A percentile compares a stretch with the other conserved stretches of the same genome.
phyloP scores from a whole-genome alignment of 768 basidiomycete genomes.

The Agrocybe pediades region DNA sequence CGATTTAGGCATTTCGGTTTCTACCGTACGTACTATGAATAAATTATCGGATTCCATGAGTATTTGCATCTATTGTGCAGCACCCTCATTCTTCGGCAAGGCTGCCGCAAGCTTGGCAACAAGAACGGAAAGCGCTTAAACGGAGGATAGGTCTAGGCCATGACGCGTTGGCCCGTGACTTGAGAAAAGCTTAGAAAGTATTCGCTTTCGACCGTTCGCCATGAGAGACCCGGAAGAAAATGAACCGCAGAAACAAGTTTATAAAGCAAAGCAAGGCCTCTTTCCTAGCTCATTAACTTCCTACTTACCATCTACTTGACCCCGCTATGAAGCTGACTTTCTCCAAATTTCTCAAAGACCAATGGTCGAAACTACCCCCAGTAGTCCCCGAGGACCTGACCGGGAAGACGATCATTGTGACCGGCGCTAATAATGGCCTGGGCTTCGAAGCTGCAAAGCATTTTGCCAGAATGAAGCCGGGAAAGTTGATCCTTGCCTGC shows the following conservation, averaged over 20 bases:
- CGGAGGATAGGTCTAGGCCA: no score
- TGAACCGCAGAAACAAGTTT: background rate
- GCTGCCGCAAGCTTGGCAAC: no score
- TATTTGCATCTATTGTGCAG: no score
- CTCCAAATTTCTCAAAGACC: background rate
- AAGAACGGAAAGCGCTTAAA: no score
- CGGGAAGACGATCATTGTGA: constrained; percentile 50
- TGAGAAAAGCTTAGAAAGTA: no score
- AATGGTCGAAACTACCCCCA: constrained; percentile 16
- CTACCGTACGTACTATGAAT: no score
- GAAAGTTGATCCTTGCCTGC: constrained; percentile 37
- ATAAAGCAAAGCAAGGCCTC: background rate
- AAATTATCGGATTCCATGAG: no score
- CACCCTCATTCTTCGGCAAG: no score
- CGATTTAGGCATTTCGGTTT: no score
- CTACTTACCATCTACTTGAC: background rate
- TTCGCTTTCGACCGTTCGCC: no score
- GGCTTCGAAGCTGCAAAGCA: constrained; percentile 49
- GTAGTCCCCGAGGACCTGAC: constrained; percentile 35
- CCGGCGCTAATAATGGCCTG: constrained; percentile 51
- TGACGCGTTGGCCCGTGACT: no score
- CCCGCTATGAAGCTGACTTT: background rate
- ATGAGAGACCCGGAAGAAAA: no score
- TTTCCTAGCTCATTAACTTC: background rate
- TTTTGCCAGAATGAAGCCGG: constrained; percentile 44